These are phyloP conservation scores for Iris macrosiphon DNA, from an alignment of 106 monocot species.

Conservation along the genomic window DNA sequence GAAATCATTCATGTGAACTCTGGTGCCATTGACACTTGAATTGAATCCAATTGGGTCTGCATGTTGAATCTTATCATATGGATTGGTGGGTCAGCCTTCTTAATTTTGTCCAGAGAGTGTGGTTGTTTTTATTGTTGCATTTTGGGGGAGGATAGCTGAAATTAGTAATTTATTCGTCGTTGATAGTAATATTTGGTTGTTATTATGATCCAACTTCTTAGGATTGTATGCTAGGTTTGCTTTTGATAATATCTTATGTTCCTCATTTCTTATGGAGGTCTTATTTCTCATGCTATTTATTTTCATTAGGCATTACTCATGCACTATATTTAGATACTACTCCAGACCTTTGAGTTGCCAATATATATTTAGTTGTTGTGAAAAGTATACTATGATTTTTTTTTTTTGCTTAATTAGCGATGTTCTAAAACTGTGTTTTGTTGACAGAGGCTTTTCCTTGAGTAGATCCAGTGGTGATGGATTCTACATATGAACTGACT, in stretches of 20 bases:
- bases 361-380: not conserved
- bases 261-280: not conserved
- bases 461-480: conserved; percentile 2
- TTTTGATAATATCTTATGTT: not conserved
- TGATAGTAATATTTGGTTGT: not conserved
- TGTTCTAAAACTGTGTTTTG: not conserved
- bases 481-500: not conserved
- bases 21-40: no score
- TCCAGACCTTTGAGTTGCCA: not conserved
- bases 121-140: not conserved
- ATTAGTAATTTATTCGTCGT: not conserved
- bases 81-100: not conserved
- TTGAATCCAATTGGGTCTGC: no score
- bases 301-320: not conserved
- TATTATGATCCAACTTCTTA: not conserved
- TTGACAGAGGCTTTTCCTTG: not conserved
- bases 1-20: no score
- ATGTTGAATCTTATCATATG: conserved; percentile 2
- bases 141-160: not conserved
- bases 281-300: not conserved
- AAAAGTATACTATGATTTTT: not conserved
- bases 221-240: not conserved
- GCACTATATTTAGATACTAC: not conserved
- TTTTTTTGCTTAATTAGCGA: not conserved
- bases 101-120: not conserved